These are phyloP conservation scores for Panicum hallii DNA, from an alignment of 202 grass and related monocot species.

Conservation along the genomic window DNA sequence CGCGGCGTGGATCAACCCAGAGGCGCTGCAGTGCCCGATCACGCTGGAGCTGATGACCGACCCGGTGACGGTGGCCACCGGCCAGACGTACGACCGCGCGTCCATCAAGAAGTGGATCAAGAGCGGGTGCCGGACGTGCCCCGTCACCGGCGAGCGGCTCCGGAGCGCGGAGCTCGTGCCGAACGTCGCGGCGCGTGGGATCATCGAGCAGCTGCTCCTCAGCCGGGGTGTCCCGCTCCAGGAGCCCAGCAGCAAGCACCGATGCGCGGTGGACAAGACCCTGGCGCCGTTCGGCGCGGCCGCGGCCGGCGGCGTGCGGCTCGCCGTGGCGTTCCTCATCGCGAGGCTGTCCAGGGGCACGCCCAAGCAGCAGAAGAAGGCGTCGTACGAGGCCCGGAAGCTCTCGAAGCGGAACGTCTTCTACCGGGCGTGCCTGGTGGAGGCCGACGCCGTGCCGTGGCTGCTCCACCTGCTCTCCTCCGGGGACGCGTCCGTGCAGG, in stretches of 20 bases:
- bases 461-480: constrained; percentile 73
- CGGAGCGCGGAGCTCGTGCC: constrained; percentile 60
- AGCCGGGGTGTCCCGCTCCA: constrained; percentile 42
- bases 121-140: constrained; percentile 64
- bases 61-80: constrained; percentile 74
- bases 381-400: constrained; percentile 69
- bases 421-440: constrained; percentile 69
- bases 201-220: constrained; percentile 61
- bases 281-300: constrained; percentile 48
- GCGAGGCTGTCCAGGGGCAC: constrained; percentile 47
- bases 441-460: constrained; percentile 74
- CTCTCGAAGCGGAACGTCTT: constrained; percentile 80
- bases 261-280: constrained; percentile 55
- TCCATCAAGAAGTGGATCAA: constrained; percentile 83
- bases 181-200: constrained; percentile 52
- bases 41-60: constrained; percentile 90
- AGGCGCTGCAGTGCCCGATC: constrained; percentile 78
- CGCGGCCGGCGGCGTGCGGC: constrained; percentile 39
- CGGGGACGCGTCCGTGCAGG: constrained; percentile 54
- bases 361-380: constrained; percentile 53
- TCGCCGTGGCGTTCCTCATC: constrained; percentile 58
- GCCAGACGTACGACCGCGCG: constrained; percentile 86
- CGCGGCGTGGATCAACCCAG: constrained; percentile 42
- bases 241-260: constrained; percentile 55
- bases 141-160: constrained; percentile 77